Conservation (phyloP, 2,329 filamentous ascomycete species). For the Neonectria hederae region DNA sequence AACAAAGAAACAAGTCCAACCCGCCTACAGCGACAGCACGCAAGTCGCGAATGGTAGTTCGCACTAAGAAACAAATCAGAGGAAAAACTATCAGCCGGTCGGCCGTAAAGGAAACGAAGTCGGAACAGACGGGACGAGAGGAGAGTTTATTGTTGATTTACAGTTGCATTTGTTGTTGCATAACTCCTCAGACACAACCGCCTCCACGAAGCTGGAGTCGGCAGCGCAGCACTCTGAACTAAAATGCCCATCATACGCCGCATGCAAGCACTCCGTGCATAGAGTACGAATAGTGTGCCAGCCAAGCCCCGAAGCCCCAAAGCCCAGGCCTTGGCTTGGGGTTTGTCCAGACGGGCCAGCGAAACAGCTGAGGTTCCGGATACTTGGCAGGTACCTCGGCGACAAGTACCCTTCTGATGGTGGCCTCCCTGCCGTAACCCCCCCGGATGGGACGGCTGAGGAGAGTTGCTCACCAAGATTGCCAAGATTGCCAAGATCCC, state of each 20-base stretch:
- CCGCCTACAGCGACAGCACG: neutral
- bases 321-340: conserved; percentile 10
- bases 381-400: neutral
- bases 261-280: neutral
- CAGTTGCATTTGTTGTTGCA: conserved; percentile 16
- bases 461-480: neutral
- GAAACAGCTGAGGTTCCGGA: neutral
- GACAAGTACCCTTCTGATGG: neutral
- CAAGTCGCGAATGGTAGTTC: neutral
- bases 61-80: too few species aligned
- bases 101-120: too few species aligned
- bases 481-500: conserved; percentile 1
- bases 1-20: neutral
- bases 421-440: neutral
- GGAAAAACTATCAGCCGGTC: too few species aligned
- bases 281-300: neutral
- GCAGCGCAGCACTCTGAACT: conserved; percentile 5
- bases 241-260: neutral
- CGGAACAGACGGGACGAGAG: neutral
- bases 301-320: conserved; percentile 1
- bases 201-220: neutral
- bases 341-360: conserved; percentile 11
- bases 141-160: neutral
- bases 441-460: neutral
- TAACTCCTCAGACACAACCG: conserved; percentile 6